Base-by-base conservation (phyloP, 2,329 filamentous ascomycete genomes). In the Aureobasidium lini region DNA sequence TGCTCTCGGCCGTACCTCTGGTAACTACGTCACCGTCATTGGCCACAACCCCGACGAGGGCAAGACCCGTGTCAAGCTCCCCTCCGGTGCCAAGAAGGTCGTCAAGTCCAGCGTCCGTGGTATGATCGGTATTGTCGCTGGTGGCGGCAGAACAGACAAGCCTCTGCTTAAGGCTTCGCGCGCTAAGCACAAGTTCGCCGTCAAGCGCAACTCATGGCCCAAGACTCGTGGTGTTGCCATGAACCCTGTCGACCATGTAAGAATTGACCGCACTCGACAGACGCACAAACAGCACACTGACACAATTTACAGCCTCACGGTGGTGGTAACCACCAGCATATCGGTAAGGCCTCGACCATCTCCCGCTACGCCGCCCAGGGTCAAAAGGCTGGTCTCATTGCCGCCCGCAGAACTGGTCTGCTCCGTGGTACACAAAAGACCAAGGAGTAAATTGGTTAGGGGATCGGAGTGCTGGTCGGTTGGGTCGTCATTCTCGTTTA, bases 161-260 rank as follows among this genome's bases (percentile, higher is more conserved):
- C 94, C 94, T 73, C 84, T 99, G 77, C 84, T 99, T 74, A 99
- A 99, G 93, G 94, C 94, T 74, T 97, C 93, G 75, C 90, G 94
- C 77, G 94, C 94, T 75, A 99, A 97, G 90, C 93, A 97, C 79
- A 99, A 99, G 89, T 99, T 96, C 83, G 91, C 92, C 72, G 95
- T 96, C 83, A 99, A 99, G 91, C 91, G 94, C 78, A 97, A 99
- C 90, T 93, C 87, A 77, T 99, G 94, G 94, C 94, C 94, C 82
- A 96, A 95, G 90, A 99, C 94, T 85, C 93, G 94, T 94, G 94
- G 94, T 96, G 94, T 99, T 88, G 94, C 94, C 81, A 99, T 99
- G 94, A 99, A 99, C 84, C 94, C 94, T 74, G 94, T 99, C 75
- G 94, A 99, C 83, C 94, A 99, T 86, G 79, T 82, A 81, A 76